Base-by-base conservation (phyloP, 2,329 filamentous ascomycete genomes). In the Aspergillus luchuensis region DNA sequence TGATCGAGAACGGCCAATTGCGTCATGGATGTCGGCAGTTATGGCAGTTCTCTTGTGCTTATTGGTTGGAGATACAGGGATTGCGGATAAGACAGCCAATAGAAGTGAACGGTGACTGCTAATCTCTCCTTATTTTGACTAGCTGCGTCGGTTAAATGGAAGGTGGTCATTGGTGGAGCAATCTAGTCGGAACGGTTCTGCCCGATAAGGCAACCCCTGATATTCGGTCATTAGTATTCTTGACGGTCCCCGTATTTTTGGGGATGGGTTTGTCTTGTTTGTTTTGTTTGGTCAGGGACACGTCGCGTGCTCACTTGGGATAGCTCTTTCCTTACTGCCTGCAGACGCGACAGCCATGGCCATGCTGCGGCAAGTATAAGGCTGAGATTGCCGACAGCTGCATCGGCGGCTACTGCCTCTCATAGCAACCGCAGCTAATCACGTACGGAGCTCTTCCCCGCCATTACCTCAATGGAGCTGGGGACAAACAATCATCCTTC, bases 41-140 rank as follows among this genome's bases (percentile, higher is more conserved):
- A 1, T 3, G 13, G 8, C 21, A 8, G 2, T 3, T 36, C 2
- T 11, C 17, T 56, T 36, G 33, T 11, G 33, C 33, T 36, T 5
- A 36, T 56, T 59, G 57, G 57, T 11, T 5, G 45, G 52, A 59
- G 57, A 56, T 59, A 28, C 13, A 30, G 23, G 54, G 45, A 23
- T 33, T 36, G 41, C 38, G 45, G 52, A 56, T 50, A 19, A 19
- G 5, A 17, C 15, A 25, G 4, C 56, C 56, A 58, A 58, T 58
- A 23, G 43, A 10, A 28, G 1, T 2, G 1, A 3, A 8, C 13
- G 5, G 13, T 25, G 6, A 52, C 25, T 45, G 56, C 25, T 52
- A 33, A 51, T 51, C 56, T 53, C 33, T 17, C n/a, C 47, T 17
- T 17, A 17, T 30, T 50, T 13, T 28, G 47, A n/a, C 10, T 10